A percentile compares a stretch with the other conserved stretches of the same genome.
phyloP scores from a whole-genome alignment of 306 rosid genomes.

The Acmispon strigosus region DNA sequence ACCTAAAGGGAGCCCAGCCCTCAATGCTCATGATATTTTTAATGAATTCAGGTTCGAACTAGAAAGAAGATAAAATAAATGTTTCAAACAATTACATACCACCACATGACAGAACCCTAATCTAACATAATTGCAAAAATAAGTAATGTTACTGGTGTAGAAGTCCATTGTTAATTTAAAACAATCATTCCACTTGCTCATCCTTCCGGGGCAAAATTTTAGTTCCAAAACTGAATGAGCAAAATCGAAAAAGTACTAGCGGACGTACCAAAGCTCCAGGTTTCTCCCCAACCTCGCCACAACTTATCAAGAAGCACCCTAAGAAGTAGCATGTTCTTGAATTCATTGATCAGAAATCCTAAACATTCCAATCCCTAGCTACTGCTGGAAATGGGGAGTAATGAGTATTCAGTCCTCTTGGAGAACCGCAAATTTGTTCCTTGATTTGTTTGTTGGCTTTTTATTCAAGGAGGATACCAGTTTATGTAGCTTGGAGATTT shows the following conservation, averaged over 20 bases:
- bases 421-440: not conserved
- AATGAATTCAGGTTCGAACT: no score
- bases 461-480: constrained; percentile 14
- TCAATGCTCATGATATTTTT: no score
- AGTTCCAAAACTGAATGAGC: not conserved
- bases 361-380: no score
- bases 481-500: constrained; percentile 34
- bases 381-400: not conserved
- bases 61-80: no score
- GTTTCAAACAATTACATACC: not conserved
- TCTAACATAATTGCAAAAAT: not conserved
- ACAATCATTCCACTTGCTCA: not conserved
- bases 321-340: no score
- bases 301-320: no score
- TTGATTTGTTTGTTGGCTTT: not conserved
- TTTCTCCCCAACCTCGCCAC: not conserved
- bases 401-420: no score
- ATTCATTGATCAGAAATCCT: no score
- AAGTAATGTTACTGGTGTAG: not conserved
- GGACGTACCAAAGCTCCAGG: not conserved
- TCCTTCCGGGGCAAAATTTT: not conserved
- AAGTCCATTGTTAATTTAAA: no score
- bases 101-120: not conserved
- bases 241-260: not conserved
- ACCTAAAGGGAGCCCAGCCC: no score